Evolutionary conservation across 352 stramenopile species (phyloP), one percentile per base, ranked within the genome.

Genomic region (Phytophthora melonis): DNA sequence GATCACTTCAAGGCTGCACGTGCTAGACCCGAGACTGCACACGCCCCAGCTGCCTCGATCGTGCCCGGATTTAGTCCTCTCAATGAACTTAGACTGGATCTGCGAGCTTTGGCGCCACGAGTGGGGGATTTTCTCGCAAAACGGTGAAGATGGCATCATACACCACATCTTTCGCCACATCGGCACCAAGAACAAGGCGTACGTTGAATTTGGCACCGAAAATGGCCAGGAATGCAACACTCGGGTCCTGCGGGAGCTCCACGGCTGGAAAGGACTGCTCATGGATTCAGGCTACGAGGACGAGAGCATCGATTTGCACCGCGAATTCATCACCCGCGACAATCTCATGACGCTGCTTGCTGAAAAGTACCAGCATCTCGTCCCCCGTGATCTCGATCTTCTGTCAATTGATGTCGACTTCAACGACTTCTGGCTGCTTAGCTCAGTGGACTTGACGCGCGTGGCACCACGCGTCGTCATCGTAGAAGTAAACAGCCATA

Each of bases 381-480:
- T 93, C 34, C 75, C 79, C 16, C 63, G 41, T 3, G 74, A 83
- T 34, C 78, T 94, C 13, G 87, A 94, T 63, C 56, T 93, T 32
- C 70, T 94, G 45, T 92, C 84, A 3, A 77, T 94, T 32, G 87
- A 93, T 57, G 83, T 93, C 32, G 83, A 93, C 30, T 94, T 94
- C 56, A 93, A 93, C 55, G 86, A 92, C 60, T 94, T 86, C 64
- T 92, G 84, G 84, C 65, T 94, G 58, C 70, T 92, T 4, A 55
- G 80, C n/a, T 82, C 86, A 10, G 58, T 93, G 3, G 82, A 91
- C 52, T 60, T 80, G 25, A 52, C 54, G 1, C 56, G 47, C 1
- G 89, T 91, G 36, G 73, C 78, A 5, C 86, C 86, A 0, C 78
- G 84, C 16, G 86, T 93, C 36, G 60, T 94, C 19, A 58, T 93